Evolutionary conservation across 192 early-diverging fungal species (phyloP), one percentile per base, ranked within the genome.

Genomic region (Rhizoclosmatium globosum): DNA sequence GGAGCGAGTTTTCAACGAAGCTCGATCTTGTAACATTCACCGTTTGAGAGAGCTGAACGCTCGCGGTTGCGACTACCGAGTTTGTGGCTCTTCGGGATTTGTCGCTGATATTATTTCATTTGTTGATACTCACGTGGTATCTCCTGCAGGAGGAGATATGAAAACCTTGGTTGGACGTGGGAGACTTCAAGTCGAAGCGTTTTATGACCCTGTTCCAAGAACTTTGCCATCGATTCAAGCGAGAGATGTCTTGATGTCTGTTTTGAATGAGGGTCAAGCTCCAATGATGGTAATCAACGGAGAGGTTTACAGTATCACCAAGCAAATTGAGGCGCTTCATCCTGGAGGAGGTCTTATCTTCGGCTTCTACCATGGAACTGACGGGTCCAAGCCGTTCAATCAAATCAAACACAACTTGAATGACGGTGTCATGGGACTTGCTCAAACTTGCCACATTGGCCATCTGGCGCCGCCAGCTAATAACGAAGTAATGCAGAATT

Each of bases 61-160:
- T 2, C 15, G 21, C 0, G 56, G 21, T n/a, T 58, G 56, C 56
- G 56, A 58, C 21, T n/a, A n/a, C 56, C 15, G 56, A 58, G 56
- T 58, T 15, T 58, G 56, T 58, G 56, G 56, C 15, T 58, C 56
- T n/a, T 58, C 56, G 15, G 56, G 56, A n/a, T 58, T 58, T 58
- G 56, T 58, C 1, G 17, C 15, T 58, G 21, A 21, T 58, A 21
- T 58, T n/a, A 58, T 58, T 21, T n/a, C 56, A 21, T 58, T 58
- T 58, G 17, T 58, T 15, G 56, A 58, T 31, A 31, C 31, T 31
- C 31, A 31, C 31, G 31, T 31, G 31, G 31, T 31, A 58, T 58
- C 56, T 58, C 2, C 3, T 58, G 56, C 17, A n/a, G 17, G 21
- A 58, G 56, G 56, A n/a, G 15, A 15, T n/a, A 15, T 58, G 15